Evolutionary conservation across 2,329 filamentous ascomycete genomes (phyloP), one percentile per base, ranked within the genome.

Genomic region (Biscogniauxia sp.): DNA sequence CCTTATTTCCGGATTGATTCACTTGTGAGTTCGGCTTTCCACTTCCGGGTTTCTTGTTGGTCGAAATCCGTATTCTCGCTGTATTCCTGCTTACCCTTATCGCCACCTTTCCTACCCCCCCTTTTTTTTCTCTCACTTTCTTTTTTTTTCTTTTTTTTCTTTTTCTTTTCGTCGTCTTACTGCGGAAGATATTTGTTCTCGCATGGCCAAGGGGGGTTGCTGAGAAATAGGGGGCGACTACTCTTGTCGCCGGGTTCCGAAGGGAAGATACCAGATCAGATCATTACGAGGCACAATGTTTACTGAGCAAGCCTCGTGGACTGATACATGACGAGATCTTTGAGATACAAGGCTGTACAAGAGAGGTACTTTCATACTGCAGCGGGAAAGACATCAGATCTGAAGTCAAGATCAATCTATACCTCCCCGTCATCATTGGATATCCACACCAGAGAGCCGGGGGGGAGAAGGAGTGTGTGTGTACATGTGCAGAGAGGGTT

Each of bases 31-130:
- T 63, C 60, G 61, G 64, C 56, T 65, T 59, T 65, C 32, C 59
- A 26, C 55, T 62, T 64, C 61, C 64, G 61, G 66, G 58, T 64
- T 58, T 55, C 64, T 58, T 61, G 60, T 66, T 64, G 66, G 61
- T 58, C 17, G 61, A 60, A 17, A 51, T 57, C 64, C 60, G 50
- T 37, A 58, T 60, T 58, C 56, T 32, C 23, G 52, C 53, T 57
- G 55, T 57, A 58, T 56, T 56, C 64, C 63, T 64, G 58, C 53
- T 54, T 49, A 55, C 59, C 50, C 56, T 56, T 54, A 52, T 60
- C 51, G 45, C 53, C 52, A 57, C 50, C 53, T 55, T 66, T 60
- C 64, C 64, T 23, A 23, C 23, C 64, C 57, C 63, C 62, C 28
- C 28, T 7, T 7, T 7, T 7, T 32, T 32, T 32, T 32, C 28